Conservation (phyloP, 805 yeast species). For the Deakozyma indianensis region DNA sequence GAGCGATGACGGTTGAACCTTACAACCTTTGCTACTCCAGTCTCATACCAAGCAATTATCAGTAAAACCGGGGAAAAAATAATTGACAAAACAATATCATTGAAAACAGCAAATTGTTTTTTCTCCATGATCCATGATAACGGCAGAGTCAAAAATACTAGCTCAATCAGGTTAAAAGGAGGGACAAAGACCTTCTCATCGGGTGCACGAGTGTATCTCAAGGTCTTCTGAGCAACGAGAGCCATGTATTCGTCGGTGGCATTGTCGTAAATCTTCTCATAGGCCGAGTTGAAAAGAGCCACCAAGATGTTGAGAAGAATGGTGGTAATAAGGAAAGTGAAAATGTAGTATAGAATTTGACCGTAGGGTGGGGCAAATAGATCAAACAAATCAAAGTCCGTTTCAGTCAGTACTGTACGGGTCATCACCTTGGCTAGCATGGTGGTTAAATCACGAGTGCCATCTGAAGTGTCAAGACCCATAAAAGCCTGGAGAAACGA, state of each 20-base stretch:
- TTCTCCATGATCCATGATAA: constrained; percentile 24
- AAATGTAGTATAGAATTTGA: constrained; percentile 58
- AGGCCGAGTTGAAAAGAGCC: constrained; percentile 77
- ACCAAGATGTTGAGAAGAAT: constrained; percentile 69
- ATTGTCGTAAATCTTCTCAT: constrained; percentile 64
- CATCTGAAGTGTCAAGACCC: constrained; percentile 81
- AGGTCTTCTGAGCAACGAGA: constrained; percentile 67
- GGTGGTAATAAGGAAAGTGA: constrained; percentile 60
- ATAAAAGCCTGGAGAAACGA: constrained; percentile 81
- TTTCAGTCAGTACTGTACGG: constrained; percentile 60
- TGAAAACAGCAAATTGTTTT: constrained; percentile 27
- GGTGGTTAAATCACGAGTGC: constrained; percentile 59
- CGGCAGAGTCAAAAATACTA: constrained; percentile 33
- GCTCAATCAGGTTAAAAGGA: constrained; percentile 65
- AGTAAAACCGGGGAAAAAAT: constrained; percentile 56
- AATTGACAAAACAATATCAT: constrained; percentile 43
- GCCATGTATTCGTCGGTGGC: constrained; percentile 80
- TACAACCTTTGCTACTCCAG: constrained; percentile 52
- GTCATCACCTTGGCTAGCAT: constrained; percentile 49
- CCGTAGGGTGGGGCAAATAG: constrained; percentile 79
- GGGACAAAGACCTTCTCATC: constrained; percentile 77
- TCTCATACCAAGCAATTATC: constrained; percentile 49
- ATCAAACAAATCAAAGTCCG: constrained; percentile 55
- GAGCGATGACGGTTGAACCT: constrained; percentile 52
- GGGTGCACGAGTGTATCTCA: constrained; percentile 77